Evolutionary conservation across 1,284 basidiomycete species (phyloP), one percentile per base, ranked within the genome.

Genomic region (Cutaneotrichosporon mucoides): DNA sequence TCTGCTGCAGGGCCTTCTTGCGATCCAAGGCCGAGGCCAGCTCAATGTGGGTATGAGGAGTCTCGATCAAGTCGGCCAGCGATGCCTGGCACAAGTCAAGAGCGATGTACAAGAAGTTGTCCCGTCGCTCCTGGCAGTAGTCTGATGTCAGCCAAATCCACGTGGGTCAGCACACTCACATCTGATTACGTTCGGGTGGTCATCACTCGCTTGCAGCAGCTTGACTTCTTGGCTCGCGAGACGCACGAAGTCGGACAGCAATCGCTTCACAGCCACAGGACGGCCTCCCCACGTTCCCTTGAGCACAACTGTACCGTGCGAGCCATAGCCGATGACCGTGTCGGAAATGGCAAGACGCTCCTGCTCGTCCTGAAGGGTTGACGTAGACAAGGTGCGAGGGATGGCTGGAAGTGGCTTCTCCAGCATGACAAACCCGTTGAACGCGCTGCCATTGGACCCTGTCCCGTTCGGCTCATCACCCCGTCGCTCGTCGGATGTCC

Each of bases 121-220:
- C 86, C 24, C 90, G 88, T 1, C 89, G 83, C 80, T 99, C 95
- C 81, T 98, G 93, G 79, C 93, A 99, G 78, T 93, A 99, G 77
- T 99, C 74, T 76, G 54, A 36, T 3, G 55, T 59, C 11, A 57
- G 52, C 15, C 15, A 8, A 3, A 16, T 13, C 9, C 38, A 40
- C 12, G 12, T 9, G 9, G 8, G 38, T 12, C 2, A 24, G 3
- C 2, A 24, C 24, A 72, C 62, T 66, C 53, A 76, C 75, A 95
- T 58, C 95, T 87, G 66, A 99, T 95, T 68, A 99, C 94, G 76
- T 99, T 98, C 5, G 93, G 92, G 71, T 99, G 96, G 74, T 97
- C 92, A 79, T 99, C 96, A 44, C 90, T 91, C 72, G 97, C 94
- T 79, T 95, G 92, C 2, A 99, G 83, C 46, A 99, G 85, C 72